Conservation (phyloP, 768 basidiomycete species). For the Leucosporidium creatinivorum region DNA sequence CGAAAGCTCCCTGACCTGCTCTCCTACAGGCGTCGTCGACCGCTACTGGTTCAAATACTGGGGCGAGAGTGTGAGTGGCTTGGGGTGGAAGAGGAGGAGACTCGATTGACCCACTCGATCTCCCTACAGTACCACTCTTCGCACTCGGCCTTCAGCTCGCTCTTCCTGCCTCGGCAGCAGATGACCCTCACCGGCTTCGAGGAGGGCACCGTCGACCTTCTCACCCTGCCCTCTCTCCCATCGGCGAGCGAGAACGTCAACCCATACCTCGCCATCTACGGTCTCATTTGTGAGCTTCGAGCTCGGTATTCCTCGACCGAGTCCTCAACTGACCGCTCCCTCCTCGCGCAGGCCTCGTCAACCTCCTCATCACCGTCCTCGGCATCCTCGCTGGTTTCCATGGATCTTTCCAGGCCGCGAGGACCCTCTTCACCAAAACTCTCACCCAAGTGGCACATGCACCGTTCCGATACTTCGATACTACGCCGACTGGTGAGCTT, state of each 20-base stretch:
- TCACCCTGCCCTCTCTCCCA: constrained; percentile 5
- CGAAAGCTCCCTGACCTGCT: too few relatives aligned
- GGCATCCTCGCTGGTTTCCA: constrained; percentile 62
- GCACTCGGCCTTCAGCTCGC: constrained; percentile 1
- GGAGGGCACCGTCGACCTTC: not conserved
- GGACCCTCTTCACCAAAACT: constrained; percentile 51
- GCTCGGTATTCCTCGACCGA: constrained; percentile 40
- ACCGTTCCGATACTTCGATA: constrained; percentile 63
- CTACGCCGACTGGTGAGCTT: constrained; percentile 60
- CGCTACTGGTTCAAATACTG: constrained; percentile 24
- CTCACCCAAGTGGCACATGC: constrained; percentile 55
- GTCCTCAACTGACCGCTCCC: constrained; percentile 40
- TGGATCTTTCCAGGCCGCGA: constrained; percentile 59
- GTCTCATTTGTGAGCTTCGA: constrained; percentile 51
- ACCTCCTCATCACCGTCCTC: constrained; percentile 22
- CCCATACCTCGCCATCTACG: constrained; percentile 62
- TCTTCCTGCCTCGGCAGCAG: constrained; percentile 7
- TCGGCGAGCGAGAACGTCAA: constrained; percentile 54
- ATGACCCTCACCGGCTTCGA: constrained; percentile 11
- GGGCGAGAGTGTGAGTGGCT: constrained; percentile 19
- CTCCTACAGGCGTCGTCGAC: constrained; percentile 13
- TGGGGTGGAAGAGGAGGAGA: too few relatives aligned
- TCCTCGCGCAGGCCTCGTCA: not conserved
- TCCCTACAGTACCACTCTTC: constrained; percentile 9
- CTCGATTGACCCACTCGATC: too few relatives aligned